Percentiles rank a stretch among this genome's conserved stretches.
Conservation (phyloP, 345 rosid species). For the Hypericum androsaemum region DNA sequence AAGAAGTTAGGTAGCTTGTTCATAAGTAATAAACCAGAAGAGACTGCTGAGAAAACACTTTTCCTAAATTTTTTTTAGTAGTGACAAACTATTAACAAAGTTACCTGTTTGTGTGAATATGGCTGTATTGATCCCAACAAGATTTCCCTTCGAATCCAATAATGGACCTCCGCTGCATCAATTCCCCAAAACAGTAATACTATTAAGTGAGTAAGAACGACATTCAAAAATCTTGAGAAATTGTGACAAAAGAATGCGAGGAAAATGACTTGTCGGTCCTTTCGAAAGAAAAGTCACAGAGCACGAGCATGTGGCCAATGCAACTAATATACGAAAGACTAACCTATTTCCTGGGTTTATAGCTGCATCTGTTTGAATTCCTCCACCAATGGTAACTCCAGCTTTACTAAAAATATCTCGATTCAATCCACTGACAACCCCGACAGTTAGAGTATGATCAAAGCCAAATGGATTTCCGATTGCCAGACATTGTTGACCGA, state of each 20-base stretch:
- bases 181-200: conserved; percentile 1
- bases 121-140: conserved; percentile 90
- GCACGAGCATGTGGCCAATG: neutral
- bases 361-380: conserved; percentile 98
- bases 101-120: conserved; percentile 87
- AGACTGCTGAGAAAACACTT: neutral
- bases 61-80: neutral
- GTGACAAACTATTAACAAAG: neutral
- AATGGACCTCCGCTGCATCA: conserved; percentile 84
- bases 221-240: no score
- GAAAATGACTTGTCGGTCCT: no score
- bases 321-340: neutral
- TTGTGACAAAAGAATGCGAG: no score
- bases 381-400: conserved; percentile 90
- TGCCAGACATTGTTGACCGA: conserved; percentile 91
- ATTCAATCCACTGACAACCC: conserved; percentile 87
- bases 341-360: conserved; percentile 98
- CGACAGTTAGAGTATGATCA: conserved; percentile 90
- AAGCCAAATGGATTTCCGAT: conserved; percentile 98
- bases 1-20: neutral
- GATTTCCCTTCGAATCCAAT: conserved; percentile 77
- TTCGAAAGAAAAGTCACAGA: neutral
- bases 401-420: conserved; percentile 84
- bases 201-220: no score
- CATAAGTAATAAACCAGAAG: neutral